Percentiles rank a stretch among this genome's conserved stretches.
phyloP scores from a whole-genome alignment of 2,329 filamentous ascomycete genomes.

The Gaeumannomyces tritici region DNA sequence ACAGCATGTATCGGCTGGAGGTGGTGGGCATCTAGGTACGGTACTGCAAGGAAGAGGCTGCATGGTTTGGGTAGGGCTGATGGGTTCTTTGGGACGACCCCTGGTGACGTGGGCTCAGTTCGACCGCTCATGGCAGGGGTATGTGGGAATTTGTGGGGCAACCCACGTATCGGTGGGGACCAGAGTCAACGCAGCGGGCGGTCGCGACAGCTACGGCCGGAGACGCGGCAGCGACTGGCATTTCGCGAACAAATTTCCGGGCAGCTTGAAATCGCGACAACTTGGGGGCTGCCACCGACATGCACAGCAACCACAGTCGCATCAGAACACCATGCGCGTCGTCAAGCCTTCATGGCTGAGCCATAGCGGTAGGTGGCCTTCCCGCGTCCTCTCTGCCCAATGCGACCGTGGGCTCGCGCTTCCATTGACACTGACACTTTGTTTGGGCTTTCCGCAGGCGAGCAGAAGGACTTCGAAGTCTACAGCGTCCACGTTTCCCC shows the following conservation, averaged over 20 bases:
- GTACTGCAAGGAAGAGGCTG: too few relatives aligned
- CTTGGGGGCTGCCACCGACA: not conserved
- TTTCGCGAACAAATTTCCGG: not conserved
- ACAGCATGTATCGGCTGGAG: too few relatives aligned
- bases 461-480: conserved; percentile 97
- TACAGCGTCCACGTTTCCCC: conserved; percentile 97
- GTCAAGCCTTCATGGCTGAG: conserved; percentile 95
- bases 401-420: conserved; percentile 11
- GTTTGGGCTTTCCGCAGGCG: conserved; percentile 44
- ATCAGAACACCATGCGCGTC: conserved; percentile 55
- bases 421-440: not conserved
- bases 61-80: not conserved
- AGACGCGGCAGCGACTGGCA: not conserved
- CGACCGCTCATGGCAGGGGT: too few relatives aligned
- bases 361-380: conserved; percentile 60
- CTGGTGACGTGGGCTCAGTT: not conserved
- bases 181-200: not conserved
- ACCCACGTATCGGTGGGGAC: not conserved
- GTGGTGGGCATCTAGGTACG: too few relatives aligned
- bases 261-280: not conserved
- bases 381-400: not conserved
- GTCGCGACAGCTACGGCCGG: too few relatives aligned
- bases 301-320: not conserved
- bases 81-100: not conserved
- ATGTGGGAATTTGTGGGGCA: not conserved